Base-by-base conservation (phyloP, 352 stramenopile genomes). In the Phytophthora meadii region DNA sequence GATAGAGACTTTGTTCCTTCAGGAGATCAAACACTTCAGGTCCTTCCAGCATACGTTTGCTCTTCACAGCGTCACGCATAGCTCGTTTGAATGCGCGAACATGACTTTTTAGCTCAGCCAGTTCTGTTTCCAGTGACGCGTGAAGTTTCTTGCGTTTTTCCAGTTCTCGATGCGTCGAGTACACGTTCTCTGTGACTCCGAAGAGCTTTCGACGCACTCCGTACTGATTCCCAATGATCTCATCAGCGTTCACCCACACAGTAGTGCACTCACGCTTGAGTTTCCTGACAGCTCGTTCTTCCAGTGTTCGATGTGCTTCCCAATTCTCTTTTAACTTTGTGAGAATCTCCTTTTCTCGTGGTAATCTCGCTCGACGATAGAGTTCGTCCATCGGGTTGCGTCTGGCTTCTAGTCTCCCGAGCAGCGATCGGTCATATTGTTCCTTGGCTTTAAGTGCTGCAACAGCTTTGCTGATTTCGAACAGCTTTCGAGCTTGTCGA, bases 301-400 rank as follows among this genome's bases (percentile, higher is more conserved):
- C 70, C 4, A 71, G 52, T 8, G 74, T 57, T 17, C 64, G 59
- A 66, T 87, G 83, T 3, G 72, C 68, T 30, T 79, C 65, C 78
- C 78, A 91, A 25, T 81, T 84, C 11, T 76, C 68, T 28, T 77
- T 75, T 5, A 88, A 40, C 22, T 76, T 66, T 15, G 70, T 56
- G 4, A 91, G 66, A 34, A 77, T 59, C 4, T 76, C 70, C 41
- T 76, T 73, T 59, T 87, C 82, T 42, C 69, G 67, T 1, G 61
- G 77, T 3, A 91, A 46, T 46, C 79, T 81, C 11, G 80, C 80
- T n/a, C 82, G 74, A 3, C 74, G 67, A 58, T 84, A 88, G 3
- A 89, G 74, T 24, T 89, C 78, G 48, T 88, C 76, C 74, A 89
- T 89, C 24, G 82, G 82, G 50, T 88, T 88, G 14, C 80, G 80